Evolutionary conservation across 116 monocot genomes (phyloP), one percentile per base, ranked within the genome.

Genomic region (Trichopus zeylanicus): DNA sequence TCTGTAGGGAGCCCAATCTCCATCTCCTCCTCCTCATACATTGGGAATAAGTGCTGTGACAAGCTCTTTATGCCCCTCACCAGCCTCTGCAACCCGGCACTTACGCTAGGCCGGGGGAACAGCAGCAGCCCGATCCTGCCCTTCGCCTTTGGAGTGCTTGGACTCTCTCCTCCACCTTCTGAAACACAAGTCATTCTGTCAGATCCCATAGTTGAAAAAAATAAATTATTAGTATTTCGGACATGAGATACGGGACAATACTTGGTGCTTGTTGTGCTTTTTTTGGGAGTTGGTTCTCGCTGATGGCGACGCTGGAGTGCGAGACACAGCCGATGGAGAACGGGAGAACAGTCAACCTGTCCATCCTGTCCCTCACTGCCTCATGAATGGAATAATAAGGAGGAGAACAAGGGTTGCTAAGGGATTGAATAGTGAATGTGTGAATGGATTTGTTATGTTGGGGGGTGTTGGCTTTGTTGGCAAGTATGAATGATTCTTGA

Each of bases 1-100:
- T 93, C 80, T 23, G 93, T 93, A 7, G 93, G 93, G 26, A 78
- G 69, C 6, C 93, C 93, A 39, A 93, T 93, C 75, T 63, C 85
- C 81, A 92, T 84, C 59, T 84, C 87, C 26, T n/a, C 57, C 56
- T 68, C 74, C 57, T 61, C 76, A 12, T 72, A 64, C 71, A 53
- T 57, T 28, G 35, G 67, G 21, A 24, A 65, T 48, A 29, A 93
- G 82, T 26, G 9, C 38, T 76, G 73, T 23, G 81, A 82, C 28
- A 88, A 24, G 56, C 34, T 77, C 69, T 81, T 86, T 71, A 86
- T 70, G 59, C 82, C 55, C 70, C 71, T 93, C 19, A 78, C 67
- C 16, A 87, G 56, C 68, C 62, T 76, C 55, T 87, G 84, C 26
- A 87, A 59, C 31, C 75, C 78, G 31, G 74, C 59, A 27, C 72